phyloP scores from a whole-genome alignment of 1,284 basidiomycete genomes.

The Inonotus obliquus region DNA sequence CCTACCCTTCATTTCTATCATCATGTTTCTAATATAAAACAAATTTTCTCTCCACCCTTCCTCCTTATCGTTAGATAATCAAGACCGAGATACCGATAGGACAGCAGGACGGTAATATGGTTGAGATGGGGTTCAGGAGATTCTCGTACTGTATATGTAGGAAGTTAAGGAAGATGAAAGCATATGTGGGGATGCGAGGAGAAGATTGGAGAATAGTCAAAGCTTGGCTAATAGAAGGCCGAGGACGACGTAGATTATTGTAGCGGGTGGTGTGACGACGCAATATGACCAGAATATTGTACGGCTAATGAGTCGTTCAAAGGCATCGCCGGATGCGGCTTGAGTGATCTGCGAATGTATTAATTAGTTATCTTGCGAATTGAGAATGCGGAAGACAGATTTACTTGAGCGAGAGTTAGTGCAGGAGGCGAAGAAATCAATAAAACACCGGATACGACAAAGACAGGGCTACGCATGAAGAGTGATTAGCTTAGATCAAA shows the following conservation, averaged over 20 bases:
- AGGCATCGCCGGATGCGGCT: constrained; percentile 82
- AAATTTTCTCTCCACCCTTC: too few species aligned
- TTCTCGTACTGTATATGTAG: not conserved
- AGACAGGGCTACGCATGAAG: constrained; percentile 58
- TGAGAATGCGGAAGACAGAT: constrained; percentile 19
- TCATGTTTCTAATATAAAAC: too few species aligned
- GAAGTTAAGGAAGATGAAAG: not conserved
- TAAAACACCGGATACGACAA: constrained; percentile 76
- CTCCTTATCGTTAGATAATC: not conserved
- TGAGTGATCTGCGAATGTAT: constrained; percentile 66
- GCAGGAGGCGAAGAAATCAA: constrained; percentile 79
- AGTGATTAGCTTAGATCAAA: not conserved
- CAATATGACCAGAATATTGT: constrained; percentile 84
- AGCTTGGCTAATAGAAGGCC: constrained; percentile 59
- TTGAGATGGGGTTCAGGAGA: not conserved
- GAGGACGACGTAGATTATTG: constrained; percentile 70
- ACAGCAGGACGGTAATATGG: not conserved
- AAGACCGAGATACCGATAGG: not conserved
- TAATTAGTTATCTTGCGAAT: not conserved
- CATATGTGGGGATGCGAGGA: not conserved
- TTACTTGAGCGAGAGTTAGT: constrained; percentile 72
- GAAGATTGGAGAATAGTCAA: constrained; percentile 19
- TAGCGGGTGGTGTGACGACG: constrained; percentile 77
- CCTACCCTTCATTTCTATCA: too few species aligned
- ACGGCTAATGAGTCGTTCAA: constrained; percentile 83